phyloP scores from a whole-genome alignment of 345 rosid species.

The Barbarea vulgaris region DNA sequence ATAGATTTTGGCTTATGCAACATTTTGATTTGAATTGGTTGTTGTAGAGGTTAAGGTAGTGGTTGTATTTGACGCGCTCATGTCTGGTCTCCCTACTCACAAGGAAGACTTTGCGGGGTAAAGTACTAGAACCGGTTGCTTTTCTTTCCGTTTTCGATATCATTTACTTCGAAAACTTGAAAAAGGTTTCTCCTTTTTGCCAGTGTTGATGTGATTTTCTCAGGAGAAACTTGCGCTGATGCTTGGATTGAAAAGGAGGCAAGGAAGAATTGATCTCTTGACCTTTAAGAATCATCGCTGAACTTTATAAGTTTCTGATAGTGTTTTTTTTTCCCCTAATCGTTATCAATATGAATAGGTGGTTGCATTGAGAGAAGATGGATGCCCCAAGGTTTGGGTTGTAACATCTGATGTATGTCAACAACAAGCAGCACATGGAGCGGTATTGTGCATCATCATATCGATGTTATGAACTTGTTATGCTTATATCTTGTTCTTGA shows the following conservation, averaged over 20 bases:
- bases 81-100: constrained; percentile 92
- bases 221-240: constrained; percentile 88
- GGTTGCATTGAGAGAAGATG: constrained; percentile 80
- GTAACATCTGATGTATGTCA: constrained; percentile 84
- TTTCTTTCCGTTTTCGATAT: not conserved
- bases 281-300: not conserved
- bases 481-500: constrained; percentile 19
- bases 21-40: constrained; percentile 25
- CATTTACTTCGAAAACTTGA: not conserved
- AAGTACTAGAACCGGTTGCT: not conserved
- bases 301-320: too few relatives aligned
- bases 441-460: constrained; percentile 47
- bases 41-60: constrained; percentile 90
- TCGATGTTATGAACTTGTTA: not conserved
- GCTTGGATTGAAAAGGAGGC: constrained; percentile 97
- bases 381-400: constrained; percentile 96
- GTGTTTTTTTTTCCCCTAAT: too few relatives aligned
- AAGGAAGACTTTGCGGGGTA: constrained; percentile 84
- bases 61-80: constrained; percentile 91
- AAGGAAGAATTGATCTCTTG: constrained; percentile 15
- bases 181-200: constrained; percentile 33
- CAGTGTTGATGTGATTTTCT: constrained; percentile 80
- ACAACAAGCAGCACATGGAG: constrained; percentile 92
- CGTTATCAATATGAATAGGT: constrained; percentile 45
- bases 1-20: not conserved